Base-by-base conservation (phyloP, 2,329 filamentous ascomycete species). In the Penicillium sp. region DNA sequence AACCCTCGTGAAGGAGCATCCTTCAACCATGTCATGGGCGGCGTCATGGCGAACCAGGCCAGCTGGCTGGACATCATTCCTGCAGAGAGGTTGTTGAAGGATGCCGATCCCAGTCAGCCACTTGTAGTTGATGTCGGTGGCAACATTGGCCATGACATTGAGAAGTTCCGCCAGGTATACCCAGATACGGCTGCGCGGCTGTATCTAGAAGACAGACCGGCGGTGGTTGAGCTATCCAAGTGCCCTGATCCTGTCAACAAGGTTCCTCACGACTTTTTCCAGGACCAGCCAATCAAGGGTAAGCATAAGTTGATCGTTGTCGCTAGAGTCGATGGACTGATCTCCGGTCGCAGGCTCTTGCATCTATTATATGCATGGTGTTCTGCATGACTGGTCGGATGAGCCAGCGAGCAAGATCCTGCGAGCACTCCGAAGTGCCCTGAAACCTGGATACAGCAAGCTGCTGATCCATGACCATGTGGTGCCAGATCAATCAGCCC, bases 391-490 rank as follows among this genome's bases (percentile, higher is more conserved):
- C 17, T 33, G 17, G 15, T 13, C 31, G 16, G 17, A 33, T 21
- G 31, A 33, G 16, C 16, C 7, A 11, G 15, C 15, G 2, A 11
- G 15, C 7, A 19, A 33, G 19, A 33, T 33, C n/a, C 15, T 33
- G 11, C 9, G 21, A n/a, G n/a, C 13, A 18, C 9, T 33, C 2
- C 4, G 11, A 9, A 13, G 17, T 20, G 31, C 31, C n/a, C 9
- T 33, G 31, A 33, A 17, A 13, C 31, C 31, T 2, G 31, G 31
- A 11, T 33, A 33, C 10, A 33, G 31, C 9, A 16, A 19, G n/a
- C 17, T 33, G 17, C 21, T 33, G 18, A 33, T 33, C 9, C 15
- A 33, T 21, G 31, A 33, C 5, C 17, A 33, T 33, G 17, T 33
- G n/a, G 17, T 33, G 2, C 31, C 31, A 9, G 10, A 17, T 8